phyloP scores from a whole-genome alignment of 257 asterid genomes.

The Primulina eburnea region DNA sequence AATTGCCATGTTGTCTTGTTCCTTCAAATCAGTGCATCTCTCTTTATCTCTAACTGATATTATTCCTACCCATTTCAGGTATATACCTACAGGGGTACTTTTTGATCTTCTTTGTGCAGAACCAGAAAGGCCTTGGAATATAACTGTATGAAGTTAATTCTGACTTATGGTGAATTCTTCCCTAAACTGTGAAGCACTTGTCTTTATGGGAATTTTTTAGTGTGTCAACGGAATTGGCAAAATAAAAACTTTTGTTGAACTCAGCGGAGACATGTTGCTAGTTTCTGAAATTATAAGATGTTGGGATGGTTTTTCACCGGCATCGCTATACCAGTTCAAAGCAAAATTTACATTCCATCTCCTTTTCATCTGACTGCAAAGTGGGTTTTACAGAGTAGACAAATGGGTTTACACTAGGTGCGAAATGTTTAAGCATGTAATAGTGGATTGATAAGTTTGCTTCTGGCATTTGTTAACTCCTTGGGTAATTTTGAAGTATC shows the following conservation, averaged over 20 bases:
- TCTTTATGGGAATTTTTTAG: conserved; percentile 6
- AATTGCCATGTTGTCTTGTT: not conserved
- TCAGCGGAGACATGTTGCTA: conserved; percentile 8
- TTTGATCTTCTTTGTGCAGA: conserved; percentile 95
- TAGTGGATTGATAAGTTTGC: not conserved
- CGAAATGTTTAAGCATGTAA: not conserved
- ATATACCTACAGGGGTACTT: conserved; percentile 87
- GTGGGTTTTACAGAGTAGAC: not conserved
- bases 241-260: conserved; percentile 18
- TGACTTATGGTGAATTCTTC: conserved; percentile 19
- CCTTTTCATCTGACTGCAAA: not conserved
- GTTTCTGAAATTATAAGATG: not conserved
- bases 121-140: conserved; percentile 97
- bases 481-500: conserved; percentile 1
- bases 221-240: conserved; percentile 4
- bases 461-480: not conserved
- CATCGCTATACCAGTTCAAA: conserved; percentile 12
- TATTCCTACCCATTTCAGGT: conserved; percentile 48
- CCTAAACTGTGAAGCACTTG: conserved; percentile 1
- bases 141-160: conserved; percentile 50
- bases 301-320: not conserved
- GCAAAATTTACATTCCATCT: not conserved
- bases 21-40: conserved; percentile 3
- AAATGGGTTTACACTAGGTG: not conserved
- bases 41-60: conserved; percentile 28